A percentile compares a stretch with the other conserved stretches of the same genome.
Conservation (phyloP, 768 basidiomycete species). For the Coprinopsis cinerea region DNA sequence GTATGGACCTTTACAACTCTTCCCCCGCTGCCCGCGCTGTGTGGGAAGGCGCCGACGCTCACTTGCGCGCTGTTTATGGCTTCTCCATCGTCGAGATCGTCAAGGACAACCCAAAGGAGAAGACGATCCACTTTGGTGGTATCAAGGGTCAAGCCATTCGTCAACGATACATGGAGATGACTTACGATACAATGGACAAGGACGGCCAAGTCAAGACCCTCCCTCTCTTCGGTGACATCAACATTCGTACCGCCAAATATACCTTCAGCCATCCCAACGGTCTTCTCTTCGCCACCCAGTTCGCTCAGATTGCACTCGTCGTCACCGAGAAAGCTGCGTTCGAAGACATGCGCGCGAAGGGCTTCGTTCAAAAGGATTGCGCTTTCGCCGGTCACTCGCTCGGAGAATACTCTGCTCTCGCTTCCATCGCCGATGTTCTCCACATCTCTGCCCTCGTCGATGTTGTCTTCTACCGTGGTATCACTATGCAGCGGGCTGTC, state of each 20-base stretch:
- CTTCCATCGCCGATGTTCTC: slow-evolving; percentile 95
- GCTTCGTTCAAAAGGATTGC: slow-evolving; percentile 87
- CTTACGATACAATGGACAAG: slow-evolving; percentile 95
- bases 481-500: slow-evolving; percentile 99
- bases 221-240: slow-evolving; percentile 93
- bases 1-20: slow-evolving; percentile 93
- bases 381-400: slow-evolving; percentile 97
- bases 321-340: slow-evolving; percentile 98
- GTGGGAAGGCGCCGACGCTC: slow-evolving; percentile 94
- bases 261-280: slow-evolving; percentile 98
- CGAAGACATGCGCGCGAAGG: slow-evolving; percentile 96
- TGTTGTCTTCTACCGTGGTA: slow-evolving; percentile 98
- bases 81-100: slow-evolving; percentile 99
- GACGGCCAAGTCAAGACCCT: slow-evolving; percentile 94
- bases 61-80: slow-evolving; percentile 91
- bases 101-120: slow-evolving; percentile 96
- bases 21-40: slow-evolving; percentile 94
- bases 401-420: slow-evolving; percentile 97
- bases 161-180: slow-evolving; percentile 99
- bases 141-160: slow-evolving; percentile 98
- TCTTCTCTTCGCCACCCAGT: slow-evolving; percentile 95
- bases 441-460: slow-evolving; percentile 94
- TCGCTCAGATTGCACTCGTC: slow-evolving; percentile 96
- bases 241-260: slow-evolving; percentile 89
- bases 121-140: slow-evolving; percentile 98